Conservation (phyloP, 2,329 filamentous ascomycete species). For the Aureobasidium mangrovei region DNA sequence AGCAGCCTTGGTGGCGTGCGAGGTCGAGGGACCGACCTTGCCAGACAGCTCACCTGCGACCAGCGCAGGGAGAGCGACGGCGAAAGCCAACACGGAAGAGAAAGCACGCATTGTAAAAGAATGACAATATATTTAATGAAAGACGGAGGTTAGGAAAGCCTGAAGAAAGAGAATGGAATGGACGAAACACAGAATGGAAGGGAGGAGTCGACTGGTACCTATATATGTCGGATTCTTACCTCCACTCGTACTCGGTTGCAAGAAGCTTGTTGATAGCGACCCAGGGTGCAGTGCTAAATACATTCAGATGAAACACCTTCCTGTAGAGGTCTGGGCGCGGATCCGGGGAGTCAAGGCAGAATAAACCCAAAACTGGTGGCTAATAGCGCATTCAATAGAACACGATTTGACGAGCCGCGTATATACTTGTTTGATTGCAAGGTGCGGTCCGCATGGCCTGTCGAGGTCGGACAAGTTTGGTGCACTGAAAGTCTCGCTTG, state of each 20-base stretch:
- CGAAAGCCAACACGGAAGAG: conserved; percentile 17
- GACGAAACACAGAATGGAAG: background rate
- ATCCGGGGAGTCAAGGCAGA: background rate
- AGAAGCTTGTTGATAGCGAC: background rate
- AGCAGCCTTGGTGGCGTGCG: conserved; percentile 35
- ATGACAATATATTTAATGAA: background rate
- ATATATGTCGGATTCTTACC: background rate
- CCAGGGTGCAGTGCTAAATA: background rate
- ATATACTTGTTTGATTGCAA: background rate
- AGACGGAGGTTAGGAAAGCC: background rate
- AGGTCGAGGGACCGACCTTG: conserved; percentile 38
- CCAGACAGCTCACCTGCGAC: conserved; percentile 30
- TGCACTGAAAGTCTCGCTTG: background rate
- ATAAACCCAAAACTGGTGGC: conserved; percentile 2
- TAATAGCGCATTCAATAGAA: background rate
- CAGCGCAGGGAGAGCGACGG: conserved; percentile 23
- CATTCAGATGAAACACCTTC: conserved; percentile 5
- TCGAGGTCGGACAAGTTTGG: background rate
- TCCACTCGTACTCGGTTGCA: no score
- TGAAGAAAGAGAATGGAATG: background rate
- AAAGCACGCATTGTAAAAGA: background rate
- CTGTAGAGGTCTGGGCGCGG: background rate
- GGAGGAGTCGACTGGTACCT: background rate
- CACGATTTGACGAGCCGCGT: background rate
- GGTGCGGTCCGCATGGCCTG: no score